phyloP scores from a whole-genome alignment of 495 filamentous ascomycete species.

The Lasiosphaeria miniovina region DNA sequence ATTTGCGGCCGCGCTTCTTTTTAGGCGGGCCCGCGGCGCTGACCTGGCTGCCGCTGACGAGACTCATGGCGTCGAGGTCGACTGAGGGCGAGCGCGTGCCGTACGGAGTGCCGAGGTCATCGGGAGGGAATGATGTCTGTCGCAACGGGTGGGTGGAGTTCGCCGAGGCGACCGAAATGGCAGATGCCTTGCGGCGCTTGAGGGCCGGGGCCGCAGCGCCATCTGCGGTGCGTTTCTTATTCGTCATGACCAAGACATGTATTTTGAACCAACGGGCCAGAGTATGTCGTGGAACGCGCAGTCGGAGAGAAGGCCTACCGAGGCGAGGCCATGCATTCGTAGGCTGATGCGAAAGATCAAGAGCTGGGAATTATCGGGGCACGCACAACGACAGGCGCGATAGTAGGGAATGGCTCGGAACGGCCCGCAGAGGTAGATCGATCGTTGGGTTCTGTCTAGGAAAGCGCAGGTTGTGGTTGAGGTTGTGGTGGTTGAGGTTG shows the following conservation, averaged over 20 bases:
- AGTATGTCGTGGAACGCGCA: no score
- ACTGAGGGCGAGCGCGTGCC: conserved; percentile 63
- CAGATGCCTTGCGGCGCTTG: conserved; percentile 66
- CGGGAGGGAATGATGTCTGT: conserved; percentile 82
- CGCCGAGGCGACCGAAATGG: conserved; percentile 44
- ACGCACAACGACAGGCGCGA: no score
- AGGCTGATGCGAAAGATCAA: no score
- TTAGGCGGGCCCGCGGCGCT: conserved; percentile 46
- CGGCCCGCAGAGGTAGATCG: no score
- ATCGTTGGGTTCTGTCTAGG: no score
- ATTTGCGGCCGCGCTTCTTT: conserved; percentile 64
- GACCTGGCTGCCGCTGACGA: conserved; percentile 64
- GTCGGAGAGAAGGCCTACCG: conserved; percentile 27
- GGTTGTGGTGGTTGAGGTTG: no score
- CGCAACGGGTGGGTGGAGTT: conserved; percentile 71
- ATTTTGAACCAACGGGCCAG: no score
- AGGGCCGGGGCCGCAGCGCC: conserved; percentile 40
- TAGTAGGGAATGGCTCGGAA: no score
- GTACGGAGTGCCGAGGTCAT: conserved; percentile 40
- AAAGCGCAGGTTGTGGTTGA: no score
- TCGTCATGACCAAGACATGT: conserved; percentile 23
- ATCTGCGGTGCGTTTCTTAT: conserved; percentile 59
- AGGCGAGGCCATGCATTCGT: conserved; percentile 54
- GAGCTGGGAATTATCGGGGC: no score
- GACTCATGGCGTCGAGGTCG: conserved; percentile 60